phyloP scores from a whole-genome alignment of 2,329 filamentous ascomycete species.

The Hysterium pulicare region DNA sequence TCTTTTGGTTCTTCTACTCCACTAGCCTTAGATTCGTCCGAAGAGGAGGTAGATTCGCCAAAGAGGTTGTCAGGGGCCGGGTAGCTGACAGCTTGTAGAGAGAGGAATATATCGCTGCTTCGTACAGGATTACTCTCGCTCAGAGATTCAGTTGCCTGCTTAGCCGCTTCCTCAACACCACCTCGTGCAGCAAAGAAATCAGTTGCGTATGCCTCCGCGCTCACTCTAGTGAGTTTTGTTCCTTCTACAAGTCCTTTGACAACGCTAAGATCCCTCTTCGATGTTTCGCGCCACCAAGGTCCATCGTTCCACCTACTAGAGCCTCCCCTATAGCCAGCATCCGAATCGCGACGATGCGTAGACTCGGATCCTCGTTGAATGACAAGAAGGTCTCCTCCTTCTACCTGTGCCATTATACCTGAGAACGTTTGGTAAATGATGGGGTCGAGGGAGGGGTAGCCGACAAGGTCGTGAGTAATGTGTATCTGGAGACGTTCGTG shows the following conservation, averaged over 20 bases:
- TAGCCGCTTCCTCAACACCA: conserved; percentile 75
- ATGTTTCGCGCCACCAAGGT: conserved; percentile 84
- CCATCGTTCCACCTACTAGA: conserved; percentile 82
- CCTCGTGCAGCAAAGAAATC: conserved; percentile 80
- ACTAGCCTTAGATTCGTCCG: conserved; percentile 54
- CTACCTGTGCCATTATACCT: conserved; percentile 97
- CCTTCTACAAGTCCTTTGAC: conserved; percentile 81
- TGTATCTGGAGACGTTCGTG: conserved; percentile 97
- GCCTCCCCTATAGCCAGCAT: conserved; percentile 56
- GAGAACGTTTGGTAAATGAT: conserved; percentile 89
- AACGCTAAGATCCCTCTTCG: conserved; percentile 71
- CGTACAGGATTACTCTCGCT: conserved; percentile 86
- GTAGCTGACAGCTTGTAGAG: conserved; percentile 81
- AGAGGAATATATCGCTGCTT: conserved; percentile 90
- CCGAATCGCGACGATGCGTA: conserved; percentile 62
- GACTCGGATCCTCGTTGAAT: conserved; percentile 90
- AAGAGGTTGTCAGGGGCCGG: conserved; percentile 67
- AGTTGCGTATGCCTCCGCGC: conserved; percentile 79
- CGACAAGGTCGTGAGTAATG: conserved; percentile 91
- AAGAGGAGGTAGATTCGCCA: conserved; percentile 50
- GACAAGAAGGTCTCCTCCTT: conserved; percentile 91
- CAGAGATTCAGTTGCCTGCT: conserved; percentile 72
- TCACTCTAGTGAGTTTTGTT: conserved; percentile 85
- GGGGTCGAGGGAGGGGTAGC: conserved; percentile 91
- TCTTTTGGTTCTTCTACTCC: conserved; percentile 56